phyloP scores from a whole-genome alignment of 2,329 filamentous ascomycete genomes.

The Penicillium sp. region DNA sequence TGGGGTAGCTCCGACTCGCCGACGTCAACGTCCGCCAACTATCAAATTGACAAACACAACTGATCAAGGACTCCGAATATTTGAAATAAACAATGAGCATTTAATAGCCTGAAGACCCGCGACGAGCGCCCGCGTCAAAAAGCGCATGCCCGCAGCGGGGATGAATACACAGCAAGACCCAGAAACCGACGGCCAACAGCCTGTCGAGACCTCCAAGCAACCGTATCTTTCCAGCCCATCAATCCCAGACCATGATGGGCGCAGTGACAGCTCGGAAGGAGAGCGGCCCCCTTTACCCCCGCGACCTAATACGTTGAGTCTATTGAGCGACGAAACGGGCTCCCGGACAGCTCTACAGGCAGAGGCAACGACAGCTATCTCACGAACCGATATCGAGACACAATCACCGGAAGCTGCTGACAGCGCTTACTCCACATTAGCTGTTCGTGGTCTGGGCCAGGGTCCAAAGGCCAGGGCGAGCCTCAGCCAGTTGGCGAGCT shows the following conservation, averaged over 20 bases:
- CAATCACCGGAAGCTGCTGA: constrained; percentile 69
- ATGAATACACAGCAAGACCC: constrained; percentile 17
- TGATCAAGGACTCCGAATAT: background rate
- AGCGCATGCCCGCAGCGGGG: constrained; percentile 24
- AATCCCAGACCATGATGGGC: constrained; percentile 14
- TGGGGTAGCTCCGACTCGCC: constrained; percentile 15
- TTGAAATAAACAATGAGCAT: constrained; percentile 9
- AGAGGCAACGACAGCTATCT: constrained; percentile 79
- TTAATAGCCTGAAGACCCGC: constrained; percentile 10
- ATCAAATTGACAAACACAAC: background rate
- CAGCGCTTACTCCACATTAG: constrained; percentile 59
- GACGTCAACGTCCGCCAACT: constrained; percentile 16
- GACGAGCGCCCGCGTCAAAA: constrained; percentile 18
- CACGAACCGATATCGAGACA: constrained; percentile 75
- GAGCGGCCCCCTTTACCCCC: constrained; percentile 47
- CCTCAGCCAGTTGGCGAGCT: constrained; percentile 43
- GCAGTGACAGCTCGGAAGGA: constrained; percentile 30
- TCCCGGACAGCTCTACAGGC: constrained; percentile 47
- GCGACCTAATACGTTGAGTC: constrained; percentile 39
- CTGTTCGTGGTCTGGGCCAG: constrained; percentile 28
- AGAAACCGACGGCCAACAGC: constrained; percentile 13
- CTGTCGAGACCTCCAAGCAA: constrained; percentile 7
- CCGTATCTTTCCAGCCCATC: constrained; percentile 14
- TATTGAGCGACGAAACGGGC: constrained; percentile 34
- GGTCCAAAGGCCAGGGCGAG: constrained; percentile 34